Base-by-base conservation (phyloP, 495 filamentous ascomycete genomes). In the Penicillium turbatum region DNA sequence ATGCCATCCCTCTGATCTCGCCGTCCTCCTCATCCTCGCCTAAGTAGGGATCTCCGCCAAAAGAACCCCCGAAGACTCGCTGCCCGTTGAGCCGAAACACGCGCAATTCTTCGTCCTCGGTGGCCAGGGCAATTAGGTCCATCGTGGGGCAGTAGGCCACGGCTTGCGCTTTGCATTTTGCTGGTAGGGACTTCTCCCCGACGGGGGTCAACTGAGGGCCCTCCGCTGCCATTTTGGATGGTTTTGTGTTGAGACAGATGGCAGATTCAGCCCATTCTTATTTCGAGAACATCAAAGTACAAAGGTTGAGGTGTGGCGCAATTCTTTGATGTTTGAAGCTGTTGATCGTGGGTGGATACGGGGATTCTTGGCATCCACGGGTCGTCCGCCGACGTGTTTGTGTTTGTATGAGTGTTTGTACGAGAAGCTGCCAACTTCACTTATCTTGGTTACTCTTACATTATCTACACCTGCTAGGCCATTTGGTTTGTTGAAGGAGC, bases 131-230 rank as follows among this genome's bases (percentile, higher is more conserved):
- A 36, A 89, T 72, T 48, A 96, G 77, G 70, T 93, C 88, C 81
- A 92, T 88, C 21, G 82, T 82, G 9, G 90, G 90, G 71, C 89
- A 92, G 68, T 87, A 89, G 13, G 86, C 75, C 29, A 91, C 62
- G 46, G 83, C 77, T 49, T 72, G 68, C 39, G 76, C 56, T 52
- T 83, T 80, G 57, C 83, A 77, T 63, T 74, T 78, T 55, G 76
- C 72, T 19, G 78, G 72, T 13, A 85, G 64, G 42, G 70, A 70
- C 60, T 85, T 84, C 62, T 85, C 81, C 29, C 75, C 79, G 40
- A 82, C 72, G n/a, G 69, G 61, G 2, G 64, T 64, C 57, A 77
- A 67, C 45, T 72, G 70, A 51, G 66, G 71, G 15, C 31, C 61
- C 45, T 68, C 55, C 46, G 65, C 59, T 54, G 60, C 59, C 66